Conservation (phyloP, 495 filamentous ascomycete genomes). For the Podospora comata region DNA sequence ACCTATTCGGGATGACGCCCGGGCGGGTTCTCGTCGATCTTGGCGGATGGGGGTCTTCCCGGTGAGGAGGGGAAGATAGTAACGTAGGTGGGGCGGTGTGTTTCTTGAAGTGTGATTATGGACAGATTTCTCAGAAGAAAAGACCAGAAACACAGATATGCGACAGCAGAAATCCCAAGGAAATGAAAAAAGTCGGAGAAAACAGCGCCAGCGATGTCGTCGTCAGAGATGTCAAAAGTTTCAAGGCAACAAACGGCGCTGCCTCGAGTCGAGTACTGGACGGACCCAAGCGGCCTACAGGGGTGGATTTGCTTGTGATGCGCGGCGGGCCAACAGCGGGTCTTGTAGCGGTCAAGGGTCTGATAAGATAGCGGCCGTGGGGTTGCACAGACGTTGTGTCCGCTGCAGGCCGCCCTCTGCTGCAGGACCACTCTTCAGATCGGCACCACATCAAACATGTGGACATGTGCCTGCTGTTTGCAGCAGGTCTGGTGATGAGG, state of each 20-base stretch:
- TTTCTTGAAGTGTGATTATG: not conserved
- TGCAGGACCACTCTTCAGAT: not conserved
- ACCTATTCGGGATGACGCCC: not conserved
- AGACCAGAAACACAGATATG: not conserved
- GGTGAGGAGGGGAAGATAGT: not conserved
- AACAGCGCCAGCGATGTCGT: not conserved
- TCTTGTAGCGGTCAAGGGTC: constrained; percentile 8
- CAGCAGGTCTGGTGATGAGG: not conserved
- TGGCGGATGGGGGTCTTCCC: not conserved
- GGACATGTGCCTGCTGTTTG: not conserved
- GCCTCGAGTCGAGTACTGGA: not conserved
- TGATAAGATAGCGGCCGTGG: constrained; percentile 14
- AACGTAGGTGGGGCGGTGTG: not conserved
- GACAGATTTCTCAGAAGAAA: not conserved
- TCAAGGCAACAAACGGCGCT: constrained; percentile 8
- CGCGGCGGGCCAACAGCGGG: constrained; percentile 14
- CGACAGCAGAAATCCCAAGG: not conserved
- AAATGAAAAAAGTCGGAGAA: not conserved
- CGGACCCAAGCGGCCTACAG: not conserved
- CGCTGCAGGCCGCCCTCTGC: not conserved
- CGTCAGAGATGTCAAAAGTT: not conserved
- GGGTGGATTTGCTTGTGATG: constrained; percentile 14
- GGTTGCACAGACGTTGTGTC: not conserved
- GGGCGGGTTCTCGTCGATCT: not conserved
- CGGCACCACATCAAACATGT: not conserved